Conservation (phyloP, 352 stramenopile species). For the Halophytophthora batemanensis region DNA sequence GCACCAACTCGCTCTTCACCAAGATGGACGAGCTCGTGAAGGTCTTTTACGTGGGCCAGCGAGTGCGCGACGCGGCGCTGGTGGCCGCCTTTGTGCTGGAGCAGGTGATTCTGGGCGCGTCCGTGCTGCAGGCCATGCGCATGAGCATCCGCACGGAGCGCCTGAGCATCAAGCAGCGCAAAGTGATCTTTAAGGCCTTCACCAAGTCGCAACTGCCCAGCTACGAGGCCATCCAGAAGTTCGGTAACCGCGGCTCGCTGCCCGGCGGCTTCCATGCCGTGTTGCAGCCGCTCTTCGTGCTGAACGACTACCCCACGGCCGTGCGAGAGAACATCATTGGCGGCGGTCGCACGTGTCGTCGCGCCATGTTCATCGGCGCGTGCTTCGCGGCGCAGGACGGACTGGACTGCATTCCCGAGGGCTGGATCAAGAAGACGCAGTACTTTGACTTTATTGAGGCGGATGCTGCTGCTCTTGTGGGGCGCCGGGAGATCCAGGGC, state of each 20-base stretch:
- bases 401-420: conserved; percentile 58
- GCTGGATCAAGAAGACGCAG: conserved; percentile 78
- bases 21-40: conserved; percentile 80
- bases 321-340: conserved; percentile 84
- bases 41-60: conserved; percentile 73
- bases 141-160: conserved; percentile 81
- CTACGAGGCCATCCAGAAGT: conserved; percentile 83
- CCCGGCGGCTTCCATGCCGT: conserved; percentile 70
- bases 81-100: conserved; percentile 77
- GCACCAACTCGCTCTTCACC: conserved; percentile 74
- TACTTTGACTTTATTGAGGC: conserved; percentile 82
- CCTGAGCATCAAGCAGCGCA: conserved; percentile 77
- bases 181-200: conserved; percentile 84
- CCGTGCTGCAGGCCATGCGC: conserved; percentile 76
- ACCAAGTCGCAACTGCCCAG: conserved; percentile 78
- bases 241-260: conserved; percentile 70
- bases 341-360: conserved; percentile 68
- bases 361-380: conserved; percentile 79
- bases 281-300: conserved; percentile 73
- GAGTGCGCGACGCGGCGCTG: conserved; percentile 65
- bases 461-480: conserved; percentile 63
- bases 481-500: conserved; percentile 59
- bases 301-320: conserved; percentile 75
- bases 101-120: conserved; percentile 74
- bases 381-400: conserved; percentile 79